phyloP scores from a whole-genome alignment of 495 filamentous ascomycete species.

The Letharia lupina region DNA sequence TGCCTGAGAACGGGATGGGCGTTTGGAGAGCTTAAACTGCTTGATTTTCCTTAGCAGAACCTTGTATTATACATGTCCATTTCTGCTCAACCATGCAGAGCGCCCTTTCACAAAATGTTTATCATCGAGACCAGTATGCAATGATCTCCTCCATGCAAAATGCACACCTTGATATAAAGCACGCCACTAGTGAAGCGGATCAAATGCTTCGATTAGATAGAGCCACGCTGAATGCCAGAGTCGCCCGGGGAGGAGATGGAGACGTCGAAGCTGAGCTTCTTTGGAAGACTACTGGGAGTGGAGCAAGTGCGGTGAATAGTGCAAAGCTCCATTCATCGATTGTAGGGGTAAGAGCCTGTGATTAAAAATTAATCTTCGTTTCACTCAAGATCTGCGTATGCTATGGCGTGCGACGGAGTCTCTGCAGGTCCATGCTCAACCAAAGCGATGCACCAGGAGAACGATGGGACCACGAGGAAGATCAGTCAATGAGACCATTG shows the following conservation, averaged over 20 bases:
- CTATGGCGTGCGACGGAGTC: not conserved
- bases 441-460: not conserved
- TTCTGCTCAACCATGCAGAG: not conserved
- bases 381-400: not conserved
- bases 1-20: not conserved
- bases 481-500: not conserved
- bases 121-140: not conserved
- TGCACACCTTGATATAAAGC: not conserved
- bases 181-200: not conserved
- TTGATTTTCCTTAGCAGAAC: not conserved
- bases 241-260: not conserved
- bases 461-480: not conserved
- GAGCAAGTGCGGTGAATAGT: not conserved
- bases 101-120: not conserved
- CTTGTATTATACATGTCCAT: not conserved
- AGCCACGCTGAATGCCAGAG: not conserved
- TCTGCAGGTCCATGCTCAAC: not conserved
- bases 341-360: conserved; percentile 9
- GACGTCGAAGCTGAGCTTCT: not conserved
- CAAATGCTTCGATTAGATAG: not conserved
- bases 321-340: not conserved
- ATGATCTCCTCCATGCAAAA: not conserved
- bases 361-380: not conserved
- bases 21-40: not conserved
- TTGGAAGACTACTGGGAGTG: not conserved